A percentile compares a stretch with the other conserved stretches of the same genome.
Evolutionary conservation across 345 rosid genomes (phyloP).

Genomic region (Melaleuca alternifolia): DNA sequence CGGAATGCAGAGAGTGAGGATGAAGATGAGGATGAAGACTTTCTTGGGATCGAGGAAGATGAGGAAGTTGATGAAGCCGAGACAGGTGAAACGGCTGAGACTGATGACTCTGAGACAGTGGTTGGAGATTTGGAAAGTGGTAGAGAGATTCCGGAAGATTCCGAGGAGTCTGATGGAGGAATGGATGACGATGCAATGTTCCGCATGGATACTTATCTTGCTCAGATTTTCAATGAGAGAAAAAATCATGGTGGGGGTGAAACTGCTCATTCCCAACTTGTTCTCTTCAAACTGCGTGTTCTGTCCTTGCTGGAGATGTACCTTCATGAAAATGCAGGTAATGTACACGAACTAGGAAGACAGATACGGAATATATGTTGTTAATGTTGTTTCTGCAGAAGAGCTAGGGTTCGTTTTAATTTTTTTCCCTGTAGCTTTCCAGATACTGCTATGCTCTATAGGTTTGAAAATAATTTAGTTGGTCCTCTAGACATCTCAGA

Average conservation of each 20-base stretch:
- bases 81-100: conserved; percentile 57
- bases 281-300: conserved; percentile 81
- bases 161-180: conserved; percentile 79
- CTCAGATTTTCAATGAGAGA: conserved; percentile 80
- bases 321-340: conserved; percentile 87
- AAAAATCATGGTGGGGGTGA: conserved; percentile 82
- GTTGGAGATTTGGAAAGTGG: conserved; percentile 32
- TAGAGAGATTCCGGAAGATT: conserved; percentile 38
- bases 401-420: background rate
- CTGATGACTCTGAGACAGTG: conserved; percentile 68
- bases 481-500: background rate
- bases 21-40: conserved; percentile 47
- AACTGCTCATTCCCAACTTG: conserved; percentile 91
- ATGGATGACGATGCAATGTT: conserved; percentile 99
- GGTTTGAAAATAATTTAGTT: background rate
- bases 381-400: background rate
- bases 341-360: background rate
- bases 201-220: conserved; percentile 87
- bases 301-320: conserved; percentile 91
- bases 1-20: conserved; percentile 47
- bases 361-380: background rate
- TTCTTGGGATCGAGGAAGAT: conserved; percentile 81
- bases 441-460: background rate
- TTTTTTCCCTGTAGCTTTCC: background rate
- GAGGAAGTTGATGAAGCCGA: conserved; percentile 66